These are phyloP conservation scores for Diaporthe vaccinii DNA, from an alignment of 2,329 filamentous ascomycete species.

Conservation along the genomic window DNA sequence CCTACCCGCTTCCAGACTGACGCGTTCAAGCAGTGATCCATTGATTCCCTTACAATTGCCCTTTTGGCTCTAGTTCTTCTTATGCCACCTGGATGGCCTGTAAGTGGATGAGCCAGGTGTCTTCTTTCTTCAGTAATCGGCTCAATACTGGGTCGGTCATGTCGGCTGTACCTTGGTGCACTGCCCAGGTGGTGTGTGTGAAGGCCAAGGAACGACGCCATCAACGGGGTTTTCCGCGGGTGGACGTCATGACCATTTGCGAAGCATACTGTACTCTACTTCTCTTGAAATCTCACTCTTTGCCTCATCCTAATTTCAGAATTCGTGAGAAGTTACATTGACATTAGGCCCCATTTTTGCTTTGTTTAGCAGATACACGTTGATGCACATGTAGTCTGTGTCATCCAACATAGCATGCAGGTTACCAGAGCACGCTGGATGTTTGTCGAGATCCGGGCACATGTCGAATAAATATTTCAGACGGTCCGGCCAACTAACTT, in stretches of 20 bases:
- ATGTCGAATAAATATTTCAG: too few species aligned
- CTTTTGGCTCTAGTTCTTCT: too few species aligned
- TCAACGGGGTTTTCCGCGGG: not conserved
- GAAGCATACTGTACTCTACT: not conserved
- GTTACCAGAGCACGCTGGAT: too few species aligned
- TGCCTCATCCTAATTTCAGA: not conserved
- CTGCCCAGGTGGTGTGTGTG: not conserved
- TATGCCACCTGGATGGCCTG: not conserved
- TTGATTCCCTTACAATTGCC: not conserved
- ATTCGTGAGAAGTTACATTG: not conserved
- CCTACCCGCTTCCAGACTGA: not conserved
- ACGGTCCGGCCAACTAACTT: too few species aligned
- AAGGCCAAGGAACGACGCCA: not conserved
- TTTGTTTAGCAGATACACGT: not conserved
- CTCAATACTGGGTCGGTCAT: not conserved
- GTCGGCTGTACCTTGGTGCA: not conserved
- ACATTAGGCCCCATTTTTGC: not conserved
- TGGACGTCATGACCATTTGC: not conserved
- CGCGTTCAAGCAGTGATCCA: not conserved
- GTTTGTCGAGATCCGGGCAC: too few species aligned
- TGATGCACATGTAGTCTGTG: not conserved
- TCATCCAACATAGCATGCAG: too few species aligned
- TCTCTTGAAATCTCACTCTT: not conserved
- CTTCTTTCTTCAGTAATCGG: not conserved
- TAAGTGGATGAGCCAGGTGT: not conserved